phyloP scores from a whole-genome alignment of 192 early-diverging fungal genomes.

The Chytriomyces sp. region DNA sequence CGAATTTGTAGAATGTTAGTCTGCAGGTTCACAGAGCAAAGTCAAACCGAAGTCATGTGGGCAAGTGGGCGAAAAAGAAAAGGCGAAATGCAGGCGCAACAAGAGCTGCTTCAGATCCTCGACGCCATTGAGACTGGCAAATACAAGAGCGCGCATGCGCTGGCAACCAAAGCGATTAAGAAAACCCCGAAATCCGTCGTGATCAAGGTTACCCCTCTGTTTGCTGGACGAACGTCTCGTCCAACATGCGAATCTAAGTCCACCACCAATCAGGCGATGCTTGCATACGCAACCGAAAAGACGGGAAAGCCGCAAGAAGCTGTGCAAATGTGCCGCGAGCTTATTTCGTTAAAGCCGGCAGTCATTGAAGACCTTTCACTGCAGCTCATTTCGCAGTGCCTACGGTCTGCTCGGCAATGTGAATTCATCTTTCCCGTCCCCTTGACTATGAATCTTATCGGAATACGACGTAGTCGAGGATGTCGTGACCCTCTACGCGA shows the following conservation, averaged over 20 bases:
- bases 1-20: no score
- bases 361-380: conserved; percentile 18
- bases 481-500: conserved; percentile 74
- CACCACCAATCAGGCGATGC: conserved; percentile 18
- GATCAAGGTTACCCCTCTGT: conserved; percentile 59
- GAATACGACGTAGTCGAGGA: conserved; percentile 58
- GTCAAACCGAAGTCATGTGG: no score
- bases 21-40: no score
- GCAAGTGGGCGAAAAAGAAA: no score
- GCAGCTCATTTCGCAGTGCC: conserved; percentile 6
- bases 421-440: conserved; percentile 38
- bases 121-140: conserved; percentile 70
- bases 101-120: conserved; percentile 27
- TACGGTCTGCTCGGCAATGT: conserved; percentile 1
- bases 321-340: conserved; percentile 4
- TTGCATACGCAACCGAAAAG: conserved; percentile 17
- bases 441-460: not conserved
- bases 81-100: not conserved
- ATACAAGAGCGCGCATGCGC: conserved; percentile 63
- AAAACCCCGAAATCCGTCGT: conserved; percentile 66
- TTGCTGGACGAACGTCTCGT: not conserved
- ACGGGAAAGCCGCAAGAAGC: conserved; percentile 6
- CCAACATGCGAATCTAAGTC: conserved; percentile 13
- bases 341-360: not conserved
- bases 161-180: conserved; percentile 70